Percentiles rank a stretch among this genome's conserved stretches.
phyloP scores from a whole-genome alignment of 345 rosid genomes.

The Boechera retrofracta region DNA sequence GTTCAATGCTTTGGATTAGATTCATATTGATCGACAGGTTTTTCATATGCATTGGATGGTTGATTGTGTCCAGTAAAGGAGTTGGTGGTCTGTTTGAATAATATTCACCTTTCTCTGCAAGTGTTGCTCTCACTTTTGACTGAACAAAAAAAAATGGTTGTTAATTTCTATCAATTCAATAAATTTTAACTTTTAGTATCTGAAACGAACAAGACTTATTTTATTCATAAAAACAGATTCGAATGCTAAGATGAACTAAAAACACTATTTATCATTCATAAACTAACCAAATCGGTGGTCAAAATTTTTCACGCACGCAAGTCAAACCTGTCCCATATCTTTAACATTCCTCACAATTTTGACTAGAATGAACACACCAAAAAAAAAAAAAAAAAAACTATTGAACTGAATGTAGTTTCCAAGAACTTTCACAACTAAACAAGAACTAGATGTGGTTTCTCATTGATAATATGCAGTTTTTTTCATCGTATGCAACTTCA shows the following conservation, averaged over 20 bases:
- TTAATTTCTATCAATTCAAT: not conserved
- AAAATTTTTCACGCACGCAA: no score
- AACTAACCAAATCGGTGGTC: no score
- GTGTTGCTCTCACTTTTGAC: conserved; percentile 8
- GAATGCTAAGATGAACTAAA: no score
- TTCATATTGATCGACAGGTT: conserved; percentile 55
- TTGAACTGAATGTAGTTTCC: no score
- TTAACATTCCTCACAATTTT: not conserved
- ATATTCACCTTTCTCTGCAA: conserved; percentile 29
- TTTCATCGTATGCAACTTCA: not conserved
- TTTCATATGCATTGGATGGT: conserved; percentile 79
- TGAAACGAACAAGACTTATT: no score
- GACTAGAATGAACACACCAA: no score
- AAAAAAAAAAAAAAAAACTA: no score
- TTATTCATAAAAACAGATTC: no score
- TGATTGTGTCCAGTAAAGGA: conserved; percentile 74
- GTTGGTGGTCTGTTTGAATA: conserved; percentile 55
- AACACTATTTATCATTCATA: no score
- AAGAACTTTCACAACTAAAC: not conserved
- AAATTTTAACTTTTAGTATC: not conserved
- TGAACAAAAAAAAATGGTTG: not conserved
- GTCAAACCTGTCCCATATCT: no score
- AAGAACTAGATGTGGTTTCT: not conserved
- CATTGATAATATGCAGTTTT: not conserved
- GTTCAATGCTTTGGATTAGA: not conserved